phyloP scores from a whole-genome alignment of 1,284 basidiomycete species.

The Pterula multifida region DNA sequence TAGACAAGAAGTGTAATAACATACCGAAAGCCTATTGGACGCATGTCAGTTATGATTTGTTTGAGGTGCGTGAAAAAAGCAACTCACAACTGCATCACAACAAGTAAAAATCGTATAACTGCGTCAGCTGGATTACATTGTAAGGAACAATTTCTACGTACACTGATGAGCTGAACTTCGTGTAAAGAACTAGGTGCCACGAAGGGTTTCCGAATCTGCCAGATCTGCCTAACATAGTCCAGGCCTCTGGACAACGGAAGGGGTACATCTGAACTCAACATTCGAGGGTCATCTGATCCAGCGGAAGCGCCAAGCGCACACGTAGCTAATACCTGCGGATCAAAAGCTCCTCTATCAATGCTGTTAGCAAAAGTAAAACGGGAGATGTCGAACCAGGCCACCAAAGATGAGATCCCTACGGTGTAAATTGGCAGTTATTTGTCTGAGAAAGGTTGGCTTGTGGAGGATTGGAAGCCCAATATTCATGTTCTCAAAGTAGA shows the following conservation, averaged over 20 bases:
- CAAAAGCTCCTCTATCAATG: neutral
- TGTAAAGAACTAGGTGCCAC: conserved; percentile 29
- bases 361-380: neutral
- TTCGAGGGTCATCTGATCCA: conserved; percentile 26
- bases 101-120: neutral
- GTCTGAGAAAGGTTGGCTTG: conserved; percentile 26
- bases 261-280: conserved; percentile 17
- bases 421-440: conserved; percentile 24
- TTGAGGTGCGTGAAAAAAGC: too few species aligned
- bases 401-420: conserved; percentile 27
- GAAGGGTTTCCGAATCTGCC: conserved; percentile 11
- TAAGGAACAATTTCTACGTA: conserved; percentile 8
- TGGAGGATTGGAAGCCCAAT: conserved; percentile 29
- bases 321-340: neutral
- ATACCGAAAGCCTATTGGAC: neutral
- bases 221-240: neutral
- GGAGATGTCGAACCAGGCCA: conserved; percentile 19
- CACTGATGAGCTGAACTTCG: conserved; percentile 31
- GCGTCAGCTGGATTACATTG: too few species aligned
- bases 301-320: neutral
- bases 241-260: neutral
- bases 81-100: neutral
- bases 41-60: neutral
- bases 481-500: conserved; percentile 30
- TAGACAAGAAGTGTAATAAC: neutral